Base-by-base conservation (phyloP, 495 filamentous ascomycete genomes). In the Aspergillus ellipticus region DNA sequence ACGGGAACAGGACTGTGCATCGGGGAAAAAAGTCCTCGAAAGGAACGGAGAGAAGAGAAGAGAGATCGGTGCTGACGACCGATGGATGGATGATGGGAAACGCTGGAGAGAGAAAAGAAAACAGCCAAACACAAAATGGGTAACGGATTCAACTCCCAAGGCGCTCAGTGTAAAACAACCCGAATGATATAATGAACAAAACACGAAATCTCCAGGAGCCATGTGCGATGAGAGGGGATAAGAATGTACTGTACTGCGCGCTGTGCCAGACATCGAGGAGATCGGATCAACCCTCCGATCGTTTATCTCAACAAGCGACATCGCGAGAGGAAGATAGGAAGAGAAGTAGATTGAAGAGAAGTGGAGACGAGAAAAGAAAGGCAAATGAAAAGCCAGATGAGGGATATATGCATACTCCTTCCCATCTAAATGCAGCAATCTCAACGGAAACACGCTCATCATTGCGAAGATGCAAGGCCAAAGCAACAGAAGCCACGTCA, bases 361-460 rank as follows among this genome's bases (percentile, higher is more conserved):
- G 47, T 35, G 54, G 52, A 64, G 49, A 41, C 43, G 48, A 47
- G 57, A 55, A 57, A 42, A 28, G 42, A 39, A 46, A 10, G 45
- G 43, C 21, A 35, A 49, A 50, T 13, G 35, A 33, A 35, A 62
- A 26, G 51, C 51, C 56, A 61, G 56, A 64, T 61, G 57, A 64
- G 56, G 61, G 58, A 55, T 65, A 68, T 65, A 66, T 62, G 66
- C 63, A 67, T 62, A 66, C 67, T 71, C 64, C 64, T 53, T 70
- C 71, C 70, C 66, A 59, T 75, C 71, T 74, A 75, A 70, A 75
- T 73, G 72, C 70, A 75, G 60, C 61, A 61, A 68, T 53, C 55
- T 62, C 37, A 60, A 47, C 47, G 56, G 47, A 19, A 46, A 48
- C 26, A 53, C 73, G 73, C 73, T 76, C 64, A 63, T 74, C 67